A percentile compares a stretch with the other conserved stretches of the same genome.
phyloP scores from a whole-genome alignment of 345 rosid genomes.

The Ricinus communis region DNA sequence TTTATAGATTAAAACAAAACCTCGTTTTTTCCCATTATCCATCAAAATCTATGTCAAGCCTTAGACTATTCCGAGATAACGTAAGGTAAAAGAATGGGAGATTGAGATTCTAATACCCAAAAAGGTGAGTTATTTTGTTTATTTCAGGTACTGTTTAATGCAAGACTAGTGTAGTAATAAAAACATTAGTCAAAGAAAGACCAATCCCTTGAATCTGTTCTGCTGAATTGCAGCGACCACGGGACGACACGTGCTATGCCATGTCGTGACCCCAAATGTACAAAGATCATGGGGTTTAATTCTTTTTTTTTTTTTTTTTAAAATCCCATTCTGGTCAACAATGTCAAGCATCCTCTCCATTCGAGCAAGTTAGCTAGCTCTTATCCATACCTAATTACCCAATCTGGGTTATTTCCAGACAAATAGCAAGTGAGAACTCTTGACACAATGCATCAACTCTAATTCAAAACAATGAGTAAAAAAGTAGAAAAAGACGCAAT shows the following conservation, averaged over 20 bases:
- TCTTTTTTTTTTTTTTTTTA: too few species aligned
- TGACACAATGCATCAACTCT: too few species aligned
- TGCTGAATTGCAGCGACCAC: background rate
- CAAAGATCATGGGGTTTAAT: background rate
- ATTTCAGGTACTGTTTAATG: background rate
- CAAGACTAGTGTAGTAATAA: background rate
- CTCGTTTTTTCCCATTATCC: background rate
- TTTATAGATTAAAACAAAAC: background rate
- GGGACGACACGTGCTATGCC: slow-evolving; percentile 13
- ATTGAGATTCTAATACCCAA: background rate
- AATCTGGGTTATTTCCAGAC: background rate
- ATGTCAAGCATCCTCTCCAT: slow-evolving; percentile 11
- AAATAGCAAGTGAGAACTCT: too few species aligned
- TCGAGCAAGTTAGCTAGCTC: background rate
- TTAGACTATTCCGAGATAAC: background rate
- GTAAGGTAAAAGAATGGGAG: background rate
- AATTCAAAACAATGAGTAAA: too few species aligned
- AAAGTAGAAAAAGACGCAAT: too few species aligned
- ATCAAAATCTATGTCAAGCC: background rate
- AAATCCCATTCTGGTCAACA: slow-evolving; percentile 15
- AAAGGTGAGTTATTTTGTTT: background rate
- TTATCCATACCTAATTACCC: background rate
- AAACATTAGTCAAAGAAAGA: slow-evolving; percentile 10
- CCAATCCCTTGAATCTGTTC: background rate
- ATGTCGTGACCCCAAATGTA: slow-evolving; percentile 8